Conservation (phyloP, 2,329 filamentous ascomycete genomes). For the Diaporthe citri region DNA sequence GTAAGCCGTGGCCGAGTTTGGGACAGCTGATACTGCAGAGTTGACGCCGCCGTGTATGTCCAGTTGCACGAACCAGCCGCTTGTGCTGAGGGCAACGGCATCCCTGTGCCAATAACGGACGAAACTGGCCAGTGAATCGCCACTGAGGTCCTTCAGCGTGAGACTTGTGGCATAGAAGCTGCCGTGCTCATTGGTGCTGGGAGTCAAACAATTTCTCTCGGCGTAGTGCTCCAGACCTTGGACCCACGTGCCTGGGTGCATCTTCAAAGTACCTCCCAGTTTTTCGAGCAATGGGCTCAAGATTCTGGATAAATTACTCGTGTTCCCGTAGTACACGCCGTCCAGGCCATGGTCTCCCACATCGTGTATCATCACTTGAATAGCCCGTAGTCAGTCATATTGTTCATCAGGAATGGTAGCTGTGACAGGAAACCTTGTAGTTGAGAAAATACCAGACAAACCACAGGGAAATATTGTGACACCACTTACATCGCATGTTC, state of each 20-base stretch:
- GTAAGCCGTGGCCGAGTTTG: conserved; percentile 52
- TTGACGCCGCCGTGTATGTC: conserved; percentile 57
- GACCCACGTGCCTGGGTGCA: conserved; percentile 47
- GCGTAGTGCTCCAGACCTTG: conserved; percentile 50
- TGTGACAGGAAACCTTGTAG: too few relatives aligned
- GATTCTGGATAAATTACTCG: conserved; percentile 24
- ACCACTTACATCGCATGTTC: conserved; percentile 56
- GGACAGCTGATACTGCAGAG: conserved; percentile 51
- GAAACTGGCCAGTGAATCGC: conserved; percentile 52
- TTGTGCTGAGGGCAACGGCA: conserved; percentile 46
- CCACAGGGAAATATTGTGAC: conserved; percentile 49
- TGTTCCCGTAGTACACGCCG: conserved; percentile 48
- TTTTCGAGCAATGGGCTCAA: conserved; percentile 19
- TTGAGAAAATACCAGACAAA: neutral
- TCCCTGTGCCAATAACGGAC: conserved; percentile 52
- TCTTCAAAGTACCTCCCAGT: conserved; percentile 23
- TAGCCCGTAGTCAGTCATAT: conserved; percentile 2
- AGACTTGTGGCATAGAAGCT: conserved; percentile 58
- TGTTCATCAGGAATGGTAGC: neutral
- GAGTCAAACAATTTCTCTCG: conserved; percentile 41
- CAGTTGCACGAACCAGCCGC: conserved; percentile 58
- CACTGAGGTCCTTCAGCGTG: conserved; percentile 53
- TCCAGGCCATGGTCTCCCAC: conserved; percentile 51
- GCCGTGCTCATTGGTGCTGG: conserved; percentile 51
- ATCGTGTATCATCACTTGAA: conserved; percentile 51